These are phyloP conservation scores for Candida jianshihensis DNA, from an alignment of 805 yeast genomes.

Conservation along the genomic window DNA sequence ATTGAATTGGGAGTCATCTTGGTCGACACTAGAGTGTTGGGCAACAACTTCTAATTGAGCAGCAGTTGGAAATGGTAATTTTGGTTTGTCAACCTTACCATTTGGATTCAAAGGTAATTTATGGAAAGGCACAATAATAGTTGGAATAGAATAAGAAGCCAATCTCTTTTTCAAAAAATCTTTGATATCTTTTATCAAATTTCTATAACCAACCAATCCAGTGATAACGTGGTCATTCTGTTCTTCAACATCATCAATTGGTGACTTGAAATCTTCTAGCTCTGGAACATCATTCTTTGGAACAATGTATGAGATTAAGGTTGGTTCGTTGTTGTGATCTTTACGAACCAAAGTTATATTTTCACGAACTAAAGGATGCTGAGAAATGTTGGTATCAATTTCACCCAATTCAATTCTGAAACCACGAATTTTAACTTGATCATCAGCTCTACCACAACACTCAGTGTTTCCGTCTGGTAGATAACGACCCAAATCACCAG, in stretches of 20 bases:
- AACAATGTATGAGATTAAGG: slow-evolving; percentile 84
- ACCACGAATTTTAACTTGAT: slow-evolving; percentile 96
- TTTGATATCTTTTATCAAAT: slow-evolving; percentile 74
- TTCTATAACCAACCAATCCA: slow-evolving; percentile 71
- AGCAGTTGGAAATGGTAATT: slow-evolving; percentile 88
- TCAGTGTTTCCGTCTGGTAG: slow-evolving; percentile 96
- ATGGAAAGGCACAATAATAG: slow-evolving; percentile 80
- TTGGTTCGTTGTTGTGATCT: slow-evolving; percentile 89
- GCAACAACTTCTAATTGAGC: slow-evolving; percentile 80
- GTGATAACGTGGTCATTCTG: slow-evolving; percentile 59
- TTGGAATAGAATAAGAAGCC: slow-evolving; percentile 91
- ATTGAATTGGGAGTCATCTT: slow-evolving; percentile 48
- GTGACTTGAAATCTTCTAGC: slow-evolving; percentile 34
- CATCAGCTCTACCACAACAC: slow-evolving; percentile 98
- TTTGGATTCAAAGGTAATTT: slow-evolving; percentile 93
- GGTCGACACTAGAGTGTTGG: slow-evolving; percentile 33
- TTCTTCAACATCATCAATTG: slow-evolving; percentile 36
- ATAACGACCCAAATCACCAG: slow-evolving; percentile 96
- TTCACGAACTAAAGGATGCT: slow-evolving; percentile 87
- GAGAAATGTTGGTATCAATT: slow-evolving; percentile 94
- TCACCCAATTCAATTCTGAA: slow-evolving; percentile 98
- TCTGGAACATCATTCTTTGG: slow-evolving; percentile 57
- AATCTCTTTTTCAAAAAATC: slow-evolving; percentile 79
- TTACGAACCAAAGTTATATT: slow-evolving; percentile 87
- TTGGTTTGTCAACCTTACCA: slow-evolving; percentile 97